phyloP scores from a whole-genome alignment of 768 basidiomycete species.

The Kwoniella dendrophila region DNA sequence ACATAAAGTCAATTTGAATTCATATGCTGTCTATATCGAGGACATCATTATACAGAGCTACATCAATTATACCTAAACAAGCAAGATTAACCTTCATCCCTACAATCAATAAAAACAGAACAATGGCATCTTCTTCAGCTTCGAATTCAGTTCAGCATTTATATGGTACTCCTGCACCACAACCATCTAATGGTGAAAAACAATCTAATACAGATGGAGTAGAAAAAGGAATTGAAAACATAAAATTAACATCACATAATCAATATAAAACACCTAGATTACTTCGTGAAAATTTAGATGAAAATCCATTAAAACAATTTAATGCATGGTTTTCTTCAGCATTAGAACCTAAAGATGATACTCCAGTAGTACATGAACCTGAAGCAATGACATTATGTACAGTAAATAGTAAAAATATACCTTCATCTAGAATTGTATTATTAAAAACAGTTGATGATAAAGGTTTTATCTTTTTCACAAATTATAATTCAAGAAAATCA shows the following conservation, averaged over 20 bases:
- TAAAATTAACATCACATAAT: constrained; percentile 67
- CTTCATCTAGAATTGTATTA: constrained; percentile 84
- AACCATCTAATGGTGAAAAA: neutral
- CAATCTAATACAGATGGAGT: neutral
- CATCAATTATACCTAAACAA: neutral
- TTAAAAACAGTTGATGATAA: constrained; percentile 79
- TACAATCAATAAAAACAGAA: neutral
- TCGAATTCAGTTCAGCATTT: constrained; percentile 14
- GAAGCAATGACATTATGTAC: constrained; percentile 82
- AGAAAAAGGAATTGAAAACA: constrained; percentile 9
- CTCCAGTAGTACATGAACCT: constrained; percentile 69
- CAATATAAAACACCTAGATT: constrained; percentile 75
- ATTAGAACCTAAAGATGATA: constrained; percentile 53
- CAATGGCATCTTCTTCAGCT: too few species aligned
- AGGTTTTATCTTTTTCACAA: constrained; percentile 96
- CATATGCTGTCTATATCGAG: neutral
- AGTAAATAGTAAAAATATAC: constrained; percentile 62
- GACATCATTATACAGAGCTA: neutral
- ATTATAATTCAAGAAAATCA: constrained; percentile 92
- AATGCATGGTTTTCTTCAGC: constrained; percentile 73
- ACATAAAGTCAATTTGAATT: too few species aligned
- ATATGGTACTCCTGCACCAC: constrained; percentile 23
- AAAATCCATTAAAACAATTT: constrained; percentile 82
- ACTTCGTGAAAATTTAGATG: constrained; percentile 65
- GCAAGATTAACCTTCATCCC: neutral